These are phyloP conservation scores for Tricholomella constricta DNA, from an alignment of 768 basidiomycete species.

Conservation along the genomic window DNA sequence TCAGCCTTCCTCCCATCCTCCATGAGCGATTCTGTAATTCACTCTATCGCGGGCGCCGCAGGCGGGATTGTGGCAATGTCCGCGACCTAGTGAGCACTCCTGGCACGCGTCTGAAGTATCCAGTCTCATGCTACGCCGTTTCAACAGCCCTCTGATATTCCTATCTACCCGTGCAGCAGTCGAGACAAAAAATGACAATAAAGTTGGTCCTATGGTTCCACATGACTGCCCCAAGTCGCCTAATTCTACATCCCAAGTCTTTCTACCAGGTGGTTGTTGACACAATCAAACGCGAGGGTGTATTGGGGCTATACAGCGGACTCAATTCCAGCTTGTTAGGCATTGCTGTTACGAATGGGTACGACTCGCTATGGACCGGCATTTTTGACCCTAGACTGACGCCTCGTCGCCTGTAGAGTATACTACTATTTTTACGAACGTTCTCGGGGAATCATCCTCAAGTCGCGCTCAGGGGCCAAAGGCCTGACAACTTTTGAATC, in stretches of 20 bases:
- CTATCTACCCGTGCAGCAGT: conserved; percentile 93
- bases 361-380: conserved; percentile 19
- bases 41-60: conserved; percentile 85
- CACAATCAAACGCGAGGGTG: conserved; percentile 82
- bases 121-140: conserved; percentile 1
- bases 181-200: conserved; percentile 71
- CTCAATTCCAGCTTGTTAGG: conserved; percentile 83
- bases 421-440: conserved; percentile 94
- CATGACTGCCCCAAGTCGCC: neutral
- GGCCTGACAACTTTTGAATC: conserved; percentile 85
- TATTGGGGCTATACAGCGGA: conserved; percentile 85
- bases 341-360: conserved; percentile 94
- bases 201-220: conserved; percentile 7
- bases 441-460: conserved; percentile 58
- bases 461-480: conserved; percentile 57
- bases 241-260: conserved; percentile 41
- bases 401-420: conserved; percentile 48
- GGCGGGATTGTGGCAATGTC: conserved; percentile 92
- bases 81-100: conserved; percentile 70
- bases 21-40: conserved; percentile 81
- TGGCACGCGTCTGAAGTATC: conserved; percentile 2
- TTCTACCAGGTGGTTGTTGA: conserved; percentile 68
- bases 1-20: conserved; percentile 1
- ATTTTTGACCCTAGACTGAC: neutral
- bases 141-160: conserved; percentile 81